These are phyloP conservation scores for Alternaria tenuissima DNA, from an alignment of 2,329 filamentous ascomycete genomes.

Conservation along the genomic window DNA sequence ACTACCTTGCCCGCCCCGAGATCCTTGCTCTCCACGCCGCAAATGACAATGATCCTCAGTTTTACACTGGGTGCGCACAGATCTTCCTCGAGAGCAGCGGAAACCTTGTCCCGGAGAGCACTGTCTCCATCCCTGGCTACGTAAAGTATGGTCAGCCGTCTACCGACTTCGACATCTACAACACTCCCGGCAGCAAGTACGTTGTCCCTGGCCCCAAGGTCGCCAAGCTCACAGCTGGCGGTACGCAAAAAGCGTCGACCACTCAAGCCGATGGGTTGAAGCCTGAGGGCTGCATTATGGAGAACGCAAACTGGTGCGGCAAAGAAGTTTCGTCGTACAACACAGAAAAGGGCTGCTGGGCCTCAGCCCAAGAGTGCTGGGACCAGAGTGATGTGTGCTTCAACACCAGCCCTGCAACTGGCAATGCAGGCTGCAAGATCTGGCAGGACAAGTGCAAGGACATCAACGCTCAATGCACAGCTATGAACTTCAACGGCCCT, in stretches of 20 bases:
- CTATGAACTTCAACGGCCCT: constrained; percentile 54
- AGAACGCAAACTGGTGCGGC: constrained; percentile 78
- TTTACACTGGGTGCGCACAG: constrained; percentile 77
- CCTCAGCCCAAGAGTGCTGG: constrained; percentile 57
- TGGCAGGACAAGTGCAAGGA: constrained; percentile 70
- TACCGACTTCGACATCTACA: constrained; percentile 72
- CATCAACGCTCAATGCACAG: constrained; percentile 53
- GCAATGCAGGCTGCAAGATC: constrained; percentile 65
- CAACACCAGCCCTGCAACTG: constrained; percentile 65
- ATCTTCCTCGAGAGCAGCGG: constrained; percentile 66
- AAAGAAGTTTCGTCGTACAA: constrained; percentile 66
- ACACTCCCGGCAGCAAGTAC: constrained; percentile 52
- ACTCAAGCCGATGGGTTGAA: constrained; percentile 60
- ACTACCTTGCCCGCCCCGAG: constrained; percentile 77
- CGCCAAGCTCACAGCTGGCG: constrained; percentile 55
- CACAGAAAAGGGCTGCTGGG: constrained; percentile 68
- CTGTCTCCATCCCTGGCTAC: constrained; percentile 73
- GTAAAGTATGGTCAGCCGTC: constrained; percentile 63
- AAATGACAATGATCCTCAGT: constrained; percentile 66
- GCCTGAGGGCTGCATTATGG: constrained; percentile 66
- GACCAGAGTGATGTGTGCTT: constrained; percentile 68
- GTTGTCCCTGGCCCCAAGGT: constrained; percentile 67
- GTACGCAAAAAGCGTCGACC: constrained; percentile 21
- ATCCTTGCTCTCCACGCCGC: constrained; percentile 73
- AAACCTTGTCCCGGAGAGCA: constrained; percentile 59